Evolutionary conservation across 1,284 basidiomycete genomes (phyloP), one percentile per base, ranked within the genome.

Genomic region (Vanrija humicola): DNA sequence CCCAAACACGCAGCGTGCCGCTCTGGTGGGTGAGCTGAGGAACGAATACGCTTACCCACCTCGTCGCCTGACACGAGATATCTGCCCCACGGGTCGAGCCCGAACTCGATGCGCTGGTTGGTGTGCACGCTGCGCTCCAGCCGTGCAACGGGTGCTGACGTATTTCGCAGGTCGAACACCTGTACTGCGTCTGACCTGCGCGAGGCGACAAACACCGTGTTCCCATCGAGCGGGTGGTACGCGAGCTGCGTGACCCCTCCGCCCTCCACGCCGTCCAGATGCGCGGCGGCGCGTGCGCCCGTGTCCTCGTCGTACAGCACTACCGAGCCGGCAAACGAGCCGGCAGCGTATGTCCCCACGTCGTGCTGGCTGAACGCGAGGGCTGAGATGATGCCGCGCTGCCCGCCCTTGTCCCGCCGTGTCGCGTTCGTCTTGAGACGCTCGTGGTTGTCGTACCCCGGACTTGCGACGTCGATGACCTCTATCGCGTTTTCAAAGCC

Each of bases 401-500:
- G 79, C 1, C 90, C 91, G 54, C 88, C 85, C 64, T 84, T 85
- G 61, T 87, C 89, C 66, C 87, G 88, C 69, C 86, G 87, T 0
- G 84, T 86, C 2, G 85, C 84, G 0, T 84, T 84, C 0, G 88
- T 92, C n/a, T 80, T 81, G 6, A 93, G 66, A 2, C 91, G 82
- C 1, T 81, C 83, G 26, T 77, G 75, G 18, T 81, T 78, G 46
- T 64, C 64, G 42, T 68, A 61, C 1, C 73, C 73, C 3, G 73
- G 73, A 6, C 29, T 56, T 15, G 70, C 54, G 10, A 95, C 75
- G 65, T 94, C 88, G 65, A 95, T 90, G 6, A 93, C 82, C 73
- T 96, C 92, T 52, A 96, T 88, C 0, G 90, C 87, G 59, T 87
- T 84, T 73, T 93, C 88, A 56, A 88, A 90, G 0, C 92, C 91